These are phyloP conservation scores for Blepharisma japonicum DNA, from an alignment of 73 alveolate species.

Conservation along the genomic window DNA sequence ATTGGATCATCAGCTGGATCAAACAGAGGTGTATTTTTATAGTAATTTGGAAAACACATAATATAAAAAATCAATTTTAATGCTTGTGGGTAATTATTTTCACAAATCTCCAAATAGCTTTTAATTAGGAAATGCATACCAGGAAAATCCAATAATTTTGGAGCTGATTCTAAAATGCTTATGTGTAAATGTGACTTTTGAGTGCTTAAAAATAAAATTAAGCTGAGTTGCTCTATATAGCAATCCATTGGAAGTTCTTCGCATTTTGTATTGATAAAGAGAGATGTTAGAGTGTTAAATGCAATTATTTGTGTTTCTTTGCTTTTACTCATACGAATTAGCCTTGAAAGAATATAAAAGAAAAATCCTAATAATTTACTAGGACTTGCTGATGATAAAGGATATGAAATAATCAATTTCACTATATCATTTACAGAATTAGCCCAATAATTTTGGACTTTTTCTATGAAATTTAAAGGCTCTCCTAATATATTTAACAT, in stretches of 20 bases:
- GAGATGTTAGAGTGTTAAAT: neutral
- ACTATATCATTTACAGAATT: slow-evolving; percentile 11
- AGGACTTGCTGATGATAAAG: neutral
- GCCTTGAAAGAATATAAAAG: slow-evolving; percentile 6
- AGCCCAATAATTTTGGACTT: slow-evolving; percentile 4
- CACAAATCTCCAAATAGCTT: neutral
- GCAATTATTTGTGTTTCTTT: slow-evolving; percentile 10
- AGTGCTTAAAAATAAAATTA: neutral
- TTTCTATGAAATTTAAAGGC: slow-evolving; percentile 14
- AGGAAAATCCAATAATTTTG: neutral
- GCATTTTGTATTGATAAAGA: neutral
- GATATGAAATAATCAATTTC: neutral
- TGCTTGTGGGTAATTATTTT: neutral
- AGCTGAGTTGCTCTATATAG: slow-evolving; percentile 10
- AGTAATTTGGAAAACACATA: slow-evolving; percentile 2
- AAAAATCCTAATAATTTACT: neutral
- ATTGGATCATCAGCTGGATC: neutral
- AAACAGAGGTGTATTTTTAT: neutral
- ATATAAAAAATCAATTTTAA: neutral
- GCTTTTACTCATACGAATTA: neutral
- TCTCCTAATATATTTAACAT: slow-evolving; percentile 1
- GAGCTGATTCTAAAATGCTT: neutral
- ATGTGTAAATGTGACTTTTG: neutral
- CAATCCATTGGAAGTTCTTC: slow-evolving; percentile 15
- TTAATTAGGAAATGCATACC: slow-evolving; percentile 20